A percentile compares a stretch with the other conserved stretches of the same genome.
Conservation (phyloP, 371 early-diverging fungal species). For the Vairimorpha necatrix region DNA sequence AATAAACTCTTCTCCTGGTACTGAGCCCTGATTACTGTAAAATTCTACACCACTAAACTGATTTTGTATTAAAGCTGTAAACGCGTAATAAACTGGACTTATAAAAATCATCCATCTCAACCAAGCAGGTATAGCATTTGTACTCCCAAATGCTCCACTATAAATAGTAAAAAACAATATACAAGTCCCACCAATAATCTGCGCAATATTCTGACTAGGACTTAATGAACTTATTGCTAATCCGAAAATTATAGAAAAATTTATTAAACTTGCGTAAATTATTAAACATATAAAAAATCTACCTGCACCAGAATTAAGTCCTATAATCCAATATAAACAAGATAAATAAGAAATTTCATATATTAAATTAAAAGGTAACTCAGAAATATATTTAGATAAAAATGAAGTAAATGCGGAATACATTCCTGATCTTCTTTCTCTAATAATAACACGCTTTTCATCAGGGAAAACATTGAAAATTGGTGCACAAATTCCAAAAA, state of each 20-base stretch:
- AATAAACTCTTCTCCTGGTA: not conserved
- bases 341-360: constrained; percentile 51
- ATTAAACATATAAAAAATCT: constrained; percentile 61
- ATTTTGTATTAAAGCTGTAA: constrained; percentile 48
- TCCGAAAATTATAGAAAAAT: constrained; percentile 51
- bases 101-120: constrained; percentile 66
- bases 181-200: constrained; percentile 64
- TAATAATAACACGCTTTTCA: constrained; percentile 64
- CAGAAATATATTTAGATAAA: constrained; percentile 65
- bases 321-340: constrained; percentile 65
- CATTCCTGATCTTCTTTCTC: constrained; percentile 66
- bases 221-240: constrained; percentile 60
- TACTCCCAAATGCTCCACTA: constrained; percentile 65
- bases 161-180: constrained; percentile 66
- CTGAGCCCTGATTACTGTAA: not conserved
- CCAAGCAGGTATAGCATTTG: constrained; percentile 61
- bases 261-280: constrained; percentile 60
- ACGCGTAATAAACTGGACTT: constrained; percentile 61
- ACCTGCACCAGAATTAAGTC: constrained; percentile 50
- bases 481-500: constrained; percentile 65
- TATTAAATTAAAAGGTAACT: constrained; percentile 54
- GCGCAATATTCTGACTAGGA: constrained; percentile 46
- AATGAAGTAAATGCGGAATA: constrained; percentile 65
- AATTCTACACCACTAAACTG: not conserved
- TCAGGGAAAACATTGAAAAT: constrained; percentile 61